phyloP scores from a whole-genome alignment of 345 rosid genomes.

The Leavenworthia alabamica region DNA sequence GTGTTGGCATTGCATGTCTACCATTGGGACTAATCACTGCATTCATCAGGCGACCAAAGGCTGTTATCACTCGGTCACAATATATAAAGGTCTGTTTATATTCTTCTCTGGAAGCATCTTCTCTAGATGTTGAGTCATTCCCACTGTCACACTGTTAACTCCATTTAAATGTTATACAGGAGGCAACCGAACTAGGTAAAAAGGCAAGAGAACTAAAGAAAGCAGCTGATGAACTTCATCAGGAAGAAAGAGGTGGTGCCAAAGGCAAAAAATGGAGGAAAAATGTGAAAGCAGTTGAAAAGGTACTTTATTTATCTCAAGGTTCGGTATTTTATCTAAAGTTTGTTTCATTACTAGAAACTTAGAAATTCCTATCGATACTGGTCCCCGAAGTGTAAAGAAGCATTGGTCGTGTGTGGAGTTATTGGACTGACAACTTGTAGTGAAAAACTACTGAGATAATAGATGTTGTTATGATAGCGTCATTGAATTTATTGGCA shows the following conservation, averaged over 20 bases:
- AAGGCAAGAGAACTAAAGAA: slow-evolving; percentile 92
- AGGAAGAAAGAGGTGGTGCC: slow-evolving; percentile 91
- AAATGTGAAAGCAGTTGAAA: slow-evolving; percentile 90
- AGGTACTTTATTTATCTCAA: slow-evolving; percentile 41
- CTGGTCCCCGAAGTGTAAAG: not conserved
- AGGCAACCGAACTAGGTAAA: slow-evolving; percentile 98
- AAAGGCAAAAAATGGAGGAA: slow-evolving; percentile 97
- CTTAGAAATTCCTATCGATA: not conserved
- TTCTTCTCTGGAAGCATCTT: not conserved
- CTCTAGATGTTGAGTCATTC: not conserved
- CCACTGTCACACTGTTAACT: not conserved
- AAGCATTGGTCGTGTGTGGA: not conserved
- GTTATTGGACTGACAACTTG: not conserved
- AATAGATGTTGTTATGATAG: not conserved
- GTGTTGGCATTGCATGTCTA: slow-evolving; percentile 93
- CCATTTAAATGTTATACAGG: slow-evolving; percentile 43
- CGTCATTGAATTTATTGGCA: not conserved
- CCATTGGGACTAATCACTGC: slow-evolving; percentile 94
- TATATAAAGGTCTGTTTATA: slow-evolving; percentile 69
- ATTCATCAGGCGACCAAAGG: slow-evolving; percentile 93
- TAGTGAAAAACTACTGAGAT: not conserved
- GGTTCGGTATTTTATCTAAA: slow-evolving; percentile 4
- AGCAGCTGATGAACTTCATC: slow-evolving; percentile 91
- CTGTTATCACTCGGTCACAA: slow-evolving; percentile 97
- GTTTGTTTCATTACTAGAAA: not conserved